Evolutionary conservation across 2,329 filamentous ascomycete species (phyloP).

Genomic region (Pezicula radicicola): DNA sequence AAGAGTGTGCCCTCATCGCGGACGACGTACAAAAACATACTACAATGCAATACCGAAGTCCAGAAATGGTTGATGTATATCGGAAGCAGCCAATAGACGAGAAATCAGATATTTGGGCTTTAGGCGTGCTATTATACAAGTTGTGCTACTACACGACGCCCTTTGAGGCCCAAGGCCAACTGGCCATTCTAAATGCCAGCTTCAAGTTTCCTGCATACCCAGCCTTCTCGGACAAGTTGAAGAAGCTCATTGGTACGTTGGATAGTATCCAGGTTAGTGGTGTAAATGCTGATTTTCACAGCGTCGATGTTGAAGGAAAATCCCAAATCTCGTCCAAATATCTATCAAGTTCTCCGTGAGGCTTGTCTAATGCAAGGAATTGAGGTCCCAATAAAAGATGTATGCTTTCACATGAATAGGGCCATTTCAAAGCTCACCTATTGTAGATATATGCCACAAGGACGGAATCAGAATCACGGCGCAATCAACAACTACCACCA

Average conservation of each 20-base stretch:
- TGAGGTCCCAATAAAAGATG: conserved; percentile 84
- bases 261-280: neutral
- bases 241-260: conserved; percentile 78
- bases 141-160: conserved; percentile 98
- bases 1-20: conserved; percentile 88
- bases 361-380: conserved; percentile 85
- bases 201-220: conserved; percentile 91
- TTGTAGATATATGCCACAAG: conserved; percentile 68
- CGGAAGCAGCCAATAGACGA: conserved; percentile 95
- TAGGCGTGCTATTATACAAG: conserved; percentile 95
- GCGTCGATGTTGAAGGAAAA: conserved; percentile 89
- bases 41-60: conserved; percentile 94
- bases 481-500: conserved; percentile 56
- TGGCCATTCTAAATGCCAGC: conserved; percentile 93
- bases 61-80: conserved; percentile 99
- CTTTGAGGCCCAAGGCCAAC: conserved; percentile 95
- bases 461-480: conserved; percentile 59
- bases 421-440: conserved; percentile 5
- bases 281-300: conserved; percentile 32
- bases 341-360: conserved; percentile 89
- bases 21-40: conserved; percentile 97
- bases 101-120: conserved; percentile 95
- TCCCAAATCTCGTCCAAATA: conserved; percentile 74
- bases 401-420: conserved; percentile 42
- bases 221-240: conserved; percentile 83